These are phyloP conservation scores for Talaromyces stipitatus DNA, from an alignment of 495 filamentous ascomycete genomes.

Conservation along the genomic window DNA sequence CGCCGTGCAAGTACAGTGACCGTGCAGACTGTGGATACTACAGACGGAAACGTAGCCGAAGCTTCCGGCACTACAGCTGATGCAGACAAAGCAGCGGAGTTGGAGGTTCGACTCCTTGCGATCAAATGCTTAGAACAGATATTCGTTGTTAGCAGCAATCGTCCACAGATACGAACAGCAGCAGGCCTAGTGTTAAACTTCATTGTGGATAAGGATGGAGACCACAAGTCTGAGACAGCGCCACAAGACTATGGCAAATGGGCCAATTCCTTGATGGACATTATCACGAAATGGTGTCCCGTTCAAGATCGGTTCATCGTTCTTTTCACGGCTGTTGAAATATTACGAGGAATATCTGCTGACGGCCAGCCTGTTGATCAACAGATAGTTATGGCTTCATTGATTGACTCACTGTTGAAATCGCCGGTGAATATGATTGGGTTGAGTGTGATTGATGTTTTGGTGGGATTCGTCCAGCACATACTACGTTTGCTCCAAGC, in stretches of 20 bases:
- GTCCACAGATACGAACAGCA: constrained; percentile 66
- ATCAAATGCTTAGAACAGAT: constrained; percentile 75
- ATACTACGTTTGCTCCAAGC: constrained; percentile 55
- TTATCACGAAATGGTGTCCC: constrained; percentile 74
- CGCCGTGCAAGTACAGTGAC: constrained; percentile 74
- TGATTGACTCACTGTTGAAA: constrained; percentile 72
- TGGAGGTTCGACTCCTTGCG: constrained; percentile 76
- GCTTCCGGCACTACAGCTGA: constrained; percentile 71
- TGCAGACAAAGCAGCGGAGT: constrained; percentile 76
- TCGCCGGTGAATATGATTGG: constrained; percentile 90
- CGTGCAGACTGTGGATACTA: constrained; percentile 60
- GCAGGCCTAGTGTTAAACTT: constrained; percentile 65
- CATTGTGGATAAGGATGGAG: constrained; percentile 50
- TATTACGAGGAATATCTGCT: constrained; percentile 26
- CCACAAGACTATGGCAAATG: constrained; percentile 44
- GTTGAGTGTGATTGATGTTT: constrained; percentile 84
- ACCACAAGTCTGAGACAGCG: constrained; percentile 12
- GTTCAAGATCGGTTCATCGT: constrained; percentile 90
- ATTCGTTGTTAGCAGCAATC: constrained; percentile 62
- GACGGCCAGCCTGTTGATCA: constrained; percentile 53
- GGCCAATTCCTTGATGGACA: constrained; percentile 70
- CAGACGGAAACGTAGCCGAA: constrained; percentile 59
- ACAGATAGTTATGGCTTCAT: constrained; percentile 62
- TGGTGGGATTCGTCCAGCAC: constrained; percentile 73
- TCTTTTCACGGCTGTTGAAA: constrained; percentile 70